Percentiles rank a stretch among this genome's conserved stretches.
These are phyloP conservation scores for Closterium sp. DNA, from an alignment of 139 green algal species.

Conservation along the genomic window DNA sequence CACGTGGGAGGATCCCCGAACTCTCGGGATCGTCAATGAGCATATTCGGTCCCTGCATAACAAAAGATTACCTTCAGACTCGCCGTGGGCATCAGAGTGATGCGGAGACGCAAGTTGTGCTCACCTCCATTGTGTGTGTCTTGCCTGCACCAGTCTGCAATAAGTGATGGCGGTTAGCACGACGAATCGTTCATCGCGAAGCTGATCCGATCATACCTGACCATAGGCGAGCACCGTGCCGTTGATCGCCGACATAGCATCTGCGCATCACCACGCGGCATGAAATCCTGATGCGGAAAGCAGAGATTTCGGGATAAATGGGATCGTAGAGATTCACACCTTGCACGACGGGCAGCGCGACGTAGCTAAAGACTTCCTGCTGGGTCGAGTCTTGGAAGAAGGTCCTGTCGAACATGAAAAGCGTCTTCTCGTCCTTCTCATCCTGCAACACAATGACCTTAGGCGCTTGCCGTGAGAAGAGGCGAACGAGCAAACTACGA, in stretches of 20 bases:
- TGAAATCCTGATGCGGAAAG: not conserved
- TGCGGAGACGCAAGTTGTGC: not conserved
- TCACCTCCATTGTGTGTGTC: conserved; percentile 3
- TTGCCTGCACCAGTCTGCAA: not conserved
- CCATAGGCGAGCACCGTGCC: not conserved
- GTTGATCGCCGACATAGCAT: not conserved
- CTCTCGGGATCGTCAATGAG: not conserved
- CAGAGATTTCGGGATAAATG: too few species aligned
- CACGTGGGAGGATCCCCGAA: not conserved
- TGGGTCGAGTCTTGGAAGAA: not conserved
- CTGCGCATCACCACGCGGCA: not conserved
- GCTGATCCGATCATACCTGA: not conserved
- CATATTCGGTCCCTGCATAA: not conserved
- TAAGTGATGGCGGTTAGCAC: not conserved
- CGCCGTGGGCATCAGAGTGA: not conserved
- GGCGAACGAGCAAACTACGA: not conserved
- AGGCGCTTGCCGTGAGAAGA: not conserved
- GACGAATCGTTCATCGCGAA: not conserved
- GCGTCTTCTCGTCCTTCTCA: not conserved
- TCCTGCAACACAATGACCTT: not conserved
- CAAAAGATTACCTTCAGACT: not conserved
- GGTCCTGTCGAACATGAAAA: not conserved
- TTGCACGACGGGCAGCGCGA: not conserved
- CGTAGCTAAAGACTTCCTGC: not conserved
- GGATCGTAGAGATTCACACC: not conserved